Evolutionary conservation across 148 eudicot genomes (phyloP).

Genomic region (Suaeda aralocaspica): DNA sequence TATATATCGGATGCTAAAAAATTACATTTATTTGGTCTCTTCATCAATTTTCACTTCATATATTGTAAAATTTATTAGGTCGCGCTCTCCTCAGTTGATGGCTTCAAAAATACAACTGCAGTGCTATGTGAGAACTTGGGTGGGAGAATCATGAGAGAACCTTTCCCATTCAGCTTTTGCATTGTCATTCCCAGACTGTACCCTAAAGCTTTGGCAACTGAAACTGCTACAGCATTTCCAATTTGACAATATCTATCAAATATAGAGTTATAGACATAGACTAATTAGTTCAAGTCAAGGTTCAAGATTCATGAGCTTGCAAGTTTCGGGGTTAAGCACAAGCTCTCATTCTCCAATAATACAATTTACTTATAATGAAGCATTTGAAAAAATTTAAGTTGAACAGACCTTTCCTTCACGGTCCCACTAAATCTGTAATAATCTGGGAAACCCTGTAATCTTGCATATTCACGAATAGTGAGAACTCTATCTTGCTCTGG

Average conservation of each 20-base stretch:
- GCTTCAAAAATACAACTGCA: slow-evolving; percentile 3
- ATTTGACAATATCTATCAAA: slow-evolving; percentile 47
- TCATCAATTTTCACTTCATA: background rate
- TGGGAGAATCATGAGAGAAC: slow-evolving; percentile 42
- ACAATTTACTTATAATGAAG: background rate
- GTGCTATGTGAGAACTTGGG: slow-evolving; percentile 38
- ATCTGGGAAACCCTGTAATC: slow-evolving; percentile 62
- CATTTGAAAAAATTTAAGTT: background rate
- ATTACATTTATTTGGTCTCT: background rate
- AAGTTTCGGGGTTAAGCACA: no score
- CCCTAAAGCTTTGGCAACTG: slow-evolving; percentile 52
- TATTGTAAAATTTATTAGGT: background rate
- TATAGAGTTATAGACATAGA: background rate
- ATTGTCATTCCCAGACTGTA: slow-evolving; percentile 45
- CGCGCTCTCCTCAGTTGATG: background rate
- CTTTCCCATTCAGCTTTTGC: slow-evolving; percentile 35
- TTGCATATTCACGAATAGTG: slow-evolving; percentile 51
- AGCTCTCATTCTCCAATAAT: no score
- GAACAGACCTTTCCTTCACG: slow-evolving; percentile 40
- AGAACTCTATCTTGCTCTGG: slow-evolving; percentile 63
- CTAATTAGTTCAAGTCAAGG: background rate
- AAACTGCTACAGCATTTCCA: slow-evolving; percentile 55
- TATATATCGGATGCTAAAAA: background rate
- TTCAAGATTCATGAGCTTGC: no score
- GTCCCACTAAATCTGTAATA: slow-evolving; percentile 44